Evolutionary conservation across 768 basidiomycete genomes (phyloP), one percentile per base, ranked within the genome.

Genomic region (Coprinopsis marcescibilis): DNA sequence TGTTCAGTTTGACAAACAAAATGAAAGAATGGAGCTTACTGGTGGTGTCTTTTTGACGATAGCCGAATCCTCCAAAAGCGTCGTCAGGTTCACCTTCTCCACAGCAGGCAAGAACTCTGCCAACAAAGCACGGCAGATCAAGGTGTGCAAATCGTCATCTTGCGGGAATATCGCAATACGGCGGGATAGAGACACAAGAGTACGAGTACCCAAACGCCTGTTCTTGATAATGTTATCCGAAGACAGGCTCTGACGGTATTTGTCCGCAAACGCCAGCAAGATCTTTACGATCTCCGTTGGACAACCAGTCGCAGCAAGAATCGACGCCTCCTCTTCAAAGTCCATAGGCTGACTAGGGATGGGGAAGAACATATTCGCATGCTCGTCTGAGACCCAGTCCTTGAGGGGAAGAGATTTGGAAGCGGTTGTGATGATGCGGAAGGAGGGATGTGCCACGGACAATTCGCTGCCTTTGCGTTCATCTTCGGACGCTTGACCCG

Each of bases 321-420:
- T 59, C 2, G 57, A 50, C 0, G 57, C 52, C 61, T 85, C 81
- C 57, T 85, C 81, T 0, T 58, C 52, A 12, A 48, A 52, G 23
- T 69, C 66, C 81, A 85, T 85, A 1, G 81, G 80, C 53, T 77
- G 76, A 34, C 75, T 70, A 6, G 77, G 73, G 12, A 85, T 58
- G 8, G 80, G 60, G 59, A 83, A 78, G 68, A 85, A 83, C 80
- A 83, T 83, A 55, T 83, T 83, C 20, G 78, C 75, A 56, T 83
- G 77, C 55, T 85, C 81, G 48, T 77, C 75, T 1, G 73, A 68
- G 21, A 85, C 70, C 82, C 81, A 85, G 55, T 83, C 81, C 54
- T 78, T 77, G n/a, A 82, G 63, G n/a, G 77, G 73, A 1, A 77
- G 59, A 1, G 80, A 81, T 55, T 78, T 81, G 30, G 80, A 81